A percentile compares a stretch with the other conserved stretches of the same genome.
Conservation (phyloP, 495 filamentous ascomycete species). For the Hypoxylon perforatum region DNA sequence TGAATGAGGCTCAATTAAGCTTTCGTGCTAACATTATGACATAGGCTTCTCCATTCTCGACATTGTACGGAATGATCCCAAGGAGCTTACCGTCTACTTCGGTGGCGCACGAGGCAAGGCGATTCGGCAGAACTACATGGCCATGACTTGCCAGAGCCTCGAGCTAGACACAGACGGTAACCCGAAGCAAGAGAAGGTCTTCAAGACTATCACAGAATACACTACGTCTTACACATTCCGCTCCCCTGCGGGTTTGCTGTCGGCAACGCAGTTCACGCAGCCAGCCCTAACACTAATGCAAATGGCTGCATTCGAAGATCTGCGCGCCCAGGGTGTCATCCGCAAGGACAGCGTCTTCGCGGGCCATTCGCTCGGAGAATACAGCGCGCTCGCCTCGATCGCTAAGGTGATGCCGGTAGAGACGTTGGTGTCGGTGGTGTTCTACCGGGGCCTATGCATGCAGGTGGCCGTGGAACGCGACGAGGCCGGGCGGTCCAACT, state of each 20-base stretch:
- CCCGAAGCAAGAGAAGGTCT: slow-evolving; percentile 91
- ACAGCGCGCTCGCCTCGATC: slow-evolving; percentile 86
- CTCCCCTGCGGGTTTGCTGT: slow-evolving; percentile 84
- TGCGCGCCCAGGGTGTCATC: slow-evolving; percentile 84
- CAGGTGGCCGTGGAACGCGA: slow-evolving; percentile 93
- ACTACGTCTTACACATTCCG: slow-evolving; percentile 89
- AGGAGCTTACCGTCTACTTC: slow-evolving; percentile 91
- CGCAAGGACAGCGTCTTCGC: slow-evolving; percentile 87
- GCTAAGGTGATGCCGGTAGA: slow-evolving; percentile 95
- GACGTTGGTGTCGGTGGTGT: slow-evolving; percentile 87
- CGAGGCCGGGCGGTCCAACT: slow-evolving; percentile 81
- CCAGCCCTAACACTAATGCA: slow-evolving; percentile 93
- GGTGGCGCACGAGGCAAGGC: slow-evolving; percentile 87
- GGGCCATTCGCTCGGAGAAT: slow-evolving; percentile 90
- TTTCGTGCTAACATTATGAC: slow-evolving; percentile 42
- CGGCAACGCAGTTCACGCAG: slow-evolving; percentile 91
- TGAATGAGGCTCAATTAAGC: slow-evolving; percentile 1
- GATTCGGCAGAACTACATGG: slow-evolving; percentile 90
- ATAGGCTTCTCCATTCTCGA: slow-evolving; percentile 83
- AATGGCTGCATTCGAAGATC: slow-evolving; percentile 90
- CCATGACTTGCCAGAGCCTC: slow-evolving; percentile 86
- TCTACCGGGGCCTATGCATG: slow-evolving; percentile 93
- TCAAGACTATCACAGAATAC: slow-evolving; percentile 83
- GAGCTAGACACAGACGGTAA: slow-evolving; percentile 75
- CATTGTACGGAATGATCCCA: slow-evolving; percentile 92